Base-by-base conservation (phyloP, 768 basidiomycete genomes). In the Leccinellum albellum region DNA sequence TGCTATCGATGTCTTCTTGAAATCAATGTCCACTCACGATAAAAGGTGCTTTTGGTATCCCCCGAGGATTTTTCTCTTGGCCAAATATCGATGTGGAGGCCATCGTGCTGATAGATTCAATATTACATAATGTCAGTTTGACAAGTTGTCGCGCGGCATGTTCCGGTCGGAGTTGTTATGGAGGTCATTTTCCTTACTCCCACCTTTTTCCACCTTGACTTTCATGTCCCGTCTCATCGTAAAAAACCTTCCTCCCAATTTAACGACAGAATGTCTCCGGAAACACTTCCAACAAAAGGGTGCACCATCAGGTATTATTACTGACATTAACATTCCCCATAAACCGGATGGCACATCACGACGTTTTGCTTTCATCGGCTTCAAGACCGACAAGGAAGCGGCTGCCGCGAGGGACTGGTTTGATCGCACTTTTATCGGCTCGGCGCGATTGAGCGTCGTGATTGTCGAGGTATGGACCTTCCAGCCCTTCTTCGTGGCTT, bases 21-120 rank as follows among this genome's bases (percentile, higher is more conserved):
- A 33, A 35, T 7, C 0, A 28, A 29, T 17, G 3, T 29, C 26
- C n/a, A 80, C 87, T 62, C 61, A 96, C 95, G 53, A 98, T 88
- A 67, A 99, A 99, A 0, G 92, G 91, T 4, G 96, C 95, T 73
- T 89, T 88, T 23, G 96, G 96, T 51, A 98, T 98, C 5, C 96
- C 96, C 52, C 96, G 79, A 0, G 94, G 87, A 62, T 95, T 98
- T 66, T 85, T 85, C 72, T 84, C 78, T 33, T 66, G 72, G 40
- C 64, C 65, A 59, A 70, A 75, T 69, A 67, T 57, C 54, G 68
- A 67, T 21, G 58, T 51, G 24, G 70, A 57, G n/a, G 66, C 55
- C 70, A 68, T 72, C 49, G 17, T 17, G 10, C 0, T 40, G 29
- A 6, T 6, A 21, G 26, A 26, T 6, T 42, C 4, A 3, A 31